phyloP scores from a whole-genome alignment of 2,329 filamentous ascomycete species.

The Rugonectria rugulosa region DNA sequence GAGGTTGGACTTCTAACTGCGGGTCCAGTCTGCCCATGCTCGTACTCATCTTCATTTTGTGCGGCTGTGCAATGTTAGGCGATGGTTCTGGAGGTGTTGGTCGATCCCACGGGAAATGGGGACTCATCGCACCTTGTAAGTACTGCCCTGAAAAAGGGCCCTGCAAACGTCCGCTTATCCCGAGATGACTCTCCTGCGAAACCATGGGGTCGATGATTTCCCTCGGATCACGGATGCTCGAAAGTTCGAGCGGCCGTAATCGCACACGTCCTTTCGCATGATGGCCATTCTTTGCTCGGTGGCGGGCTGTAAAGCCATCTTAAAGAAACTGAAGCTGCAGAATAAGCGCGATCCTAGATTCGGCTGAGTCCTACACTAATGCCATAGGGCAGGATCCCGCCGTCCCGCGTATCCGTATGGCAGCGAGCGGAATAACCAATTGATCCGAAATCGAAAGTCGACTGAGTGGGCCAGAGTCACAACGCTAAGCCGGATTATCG shows the following conservation, averaged over 20 bases:
- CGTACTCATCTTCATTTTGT: constrained; percentile 23
- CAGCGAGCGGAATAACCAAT: neutral
- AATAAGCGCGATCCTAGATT: constrained; percentile 6
- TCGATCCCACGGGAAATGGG: neutral
- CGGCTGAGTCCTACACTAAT: constrained; percentile 10
- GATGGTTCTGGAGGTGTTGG: too few relatives aligned
- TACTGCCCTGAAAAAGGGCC: constrained; percentile 9
- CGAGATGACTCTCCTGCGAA: neutral
- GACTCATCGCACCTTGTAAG: constrained; percentile 6
- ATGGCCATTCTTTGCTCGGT: neutral
- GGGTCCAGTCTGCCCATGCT: constrained; percentile 10
- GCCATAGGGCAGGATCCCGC: neutral
- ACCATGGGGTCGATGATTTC: constrained; percentile 2
- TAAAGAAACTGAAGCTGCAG: constrained; percentile 12
- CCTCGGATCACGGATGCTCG: neutral
- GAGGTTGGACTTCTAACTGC: constrained; percentile 15
- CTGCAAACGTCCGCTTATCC: neutral
- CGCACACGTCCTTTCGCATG: constrained; percentile 1
- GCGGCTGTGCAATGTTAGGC: constrained; percentile 4
- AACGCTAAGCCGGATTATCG: constrained; percentile 2
- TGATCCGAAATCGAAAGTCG: neutral
- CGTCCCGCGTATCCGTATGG: neutral
- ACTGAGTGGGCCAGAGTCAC: constrained; percentile 5
- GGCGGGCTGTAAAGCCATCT: constrained; percentile 11
- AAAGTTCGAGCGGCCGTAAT: neutral